Base-by-base conservation (phyloP, 2,329 filamentous ascomycete species). In the Aspergillus pseudoterreus region DNA sequence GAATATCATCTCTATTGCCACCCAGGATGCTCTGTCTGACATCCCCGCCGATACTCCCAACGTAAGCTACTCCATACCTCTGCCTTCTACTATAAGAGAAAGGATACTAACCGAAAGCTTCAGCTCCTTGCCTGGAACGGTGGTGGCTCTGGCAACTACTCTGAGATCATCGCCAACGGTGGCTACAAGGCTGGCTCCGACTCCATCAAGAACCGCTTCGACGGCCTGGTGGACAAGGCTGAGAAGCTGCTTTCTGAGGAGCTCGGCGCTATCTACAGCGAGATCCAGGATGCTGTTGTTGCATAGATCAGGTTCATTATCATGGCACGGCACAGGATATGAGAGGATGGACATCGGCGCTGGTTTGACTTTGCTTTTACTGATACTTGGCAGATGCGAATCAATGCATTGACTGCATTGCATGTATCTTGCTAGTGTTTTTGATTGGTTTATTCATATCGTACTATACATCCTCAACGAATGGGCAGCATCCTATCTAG, bases 51-150 rank as follows among this genome's bases (percentile, higher is more conserved):
- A 89, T 72, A 99, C 95, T 63, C 85, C 85, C 72, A 99, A 99
- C 83, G 77, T 80, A 75, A 75, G 78, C 75, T 43, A 10, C 11
- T 33, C 38, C 4, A 15, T n/a, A 27, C 19, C 5, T 41, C 6
- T 36, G 15, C 15, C 27, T 14, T 32, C 1, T 11, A 11, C 19
- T 22, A 3, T 15, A 43, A 6, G 33, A 46, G 21, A 5, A 35
- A 51, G 15, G 36, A 39, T 49, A 50, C 63, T 71, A 65, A 70
- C 59, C 58, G 41, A 14, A 19, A 1, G 24, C 52, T 53, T 5
- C 59, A 80, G 78, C 81, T 96, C 69, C 90, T 99, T 57, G 92
- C 92, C 74, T 99, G 92, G 92, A 99, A 99, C 83, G 94, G 95
- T 71, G 95, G 91, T 77, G 94, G 94, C 68, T 88, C 84, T 70